A percentile compares a stretch with the other conserved stretches of the same genome.
phyloP scores from a whole-genome alignment of 805 yeast species.

The fission yeast (Schizosaccharomyces pombe) region DNA sequence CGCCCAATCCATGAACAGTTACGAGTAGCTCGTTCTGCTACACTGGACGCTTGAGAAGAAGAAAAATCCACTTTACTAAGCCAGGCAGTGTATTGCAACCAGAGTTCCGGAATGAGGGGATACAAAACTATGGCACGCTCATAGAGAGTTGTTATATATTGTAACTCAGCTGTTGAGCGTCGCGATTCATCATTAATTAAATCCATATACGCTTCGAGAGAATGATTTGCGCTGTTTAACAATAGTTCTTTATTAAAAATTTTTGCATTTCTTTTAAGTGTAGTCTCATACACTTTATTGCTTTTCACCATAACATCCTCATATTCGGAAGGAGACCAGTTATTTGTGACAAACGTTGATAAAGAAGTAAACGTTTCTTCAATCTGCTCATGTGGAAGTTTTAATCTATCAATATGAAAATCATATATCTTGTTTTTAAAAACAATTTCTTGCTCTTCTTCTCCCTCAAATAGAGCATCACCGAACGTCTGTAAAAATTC shows the following conservation, averaged over 20 bases:
- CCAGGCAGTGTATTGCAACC: constrained; percentile 14
- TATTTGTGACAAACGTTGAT: constrained; percentile 13
- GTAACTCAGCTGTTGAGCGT: constrained; percentile 9
- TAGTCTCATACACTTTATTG: constrained; percentile 9
- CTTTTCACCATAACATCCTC: constrained; percentile 12
- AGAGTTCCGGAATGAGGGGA: constrained; percentile 10
- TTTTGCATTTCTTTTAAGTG: constrained; percentile 6
- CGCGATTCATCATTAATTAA: constrained; percentile 12
- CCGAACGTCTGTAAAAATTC: constrained; percentile 6
- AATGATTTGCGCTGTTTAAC: not conserved
- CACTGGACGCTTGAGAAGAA: not conserved
- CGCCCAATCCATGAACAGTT: constrained; percentile 13
- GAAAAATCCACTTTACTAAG: constrained; percentile 8
- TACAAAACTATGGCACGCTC: constrained; percentile 12
- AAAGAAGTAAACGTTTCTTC: constrained; percentile 13
- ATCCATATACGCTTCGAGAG: constrained; percentile 10
- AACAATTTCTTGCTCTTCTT: not conserved
- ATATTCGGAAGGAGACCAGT: constrained; percentile 10
- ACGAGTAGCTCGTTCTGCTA: constrained; percentile 10
- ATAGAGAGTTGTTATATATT: constrained; percentile 10
- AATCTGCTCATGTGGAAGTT: constrained; percentile 12
- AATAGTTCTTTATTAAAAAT: constrained; percentile 10
- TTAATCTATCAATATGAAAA: constrained; percentile 11
- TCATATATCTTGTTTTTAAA: not conserved
- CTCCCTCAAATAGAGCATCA: not conserved